Evolutionary conservation across 768 basidiomycete genomes (phyloP).

Genomic region (Epithele typhae): DNA sequence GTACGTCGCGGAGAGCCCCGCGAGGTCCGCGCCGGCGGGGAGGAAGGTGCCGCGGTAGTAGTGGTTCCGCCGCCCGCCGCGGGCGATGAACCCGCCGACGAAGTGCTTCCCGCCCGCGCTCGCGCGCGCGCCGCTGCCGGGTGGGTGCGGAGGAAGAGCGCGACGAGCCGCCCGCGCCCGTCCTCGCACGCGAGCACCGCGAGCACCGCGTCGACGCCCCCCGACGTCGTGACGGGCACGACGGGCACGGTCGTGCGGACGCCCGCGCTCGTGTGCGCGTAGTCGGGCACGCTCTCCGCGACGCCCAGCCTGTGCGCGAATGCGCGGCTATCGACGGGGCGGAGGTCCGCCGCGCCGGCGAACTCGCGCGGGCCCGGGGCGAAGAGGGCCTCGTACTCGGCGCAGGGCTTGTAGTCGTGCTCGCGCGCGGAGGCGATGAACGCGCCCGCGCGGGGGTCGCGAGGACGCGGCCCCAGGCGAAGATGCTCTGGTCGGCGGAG

Average conservation of each 20-base stretch:
- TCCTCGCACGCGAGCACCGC: conserved; percentile 6
- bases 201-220: conserved; percentile 1
- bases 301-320: neutral
- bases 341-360: conserved; percentile 1
- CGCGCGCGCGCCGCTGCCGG: too few species aligned
- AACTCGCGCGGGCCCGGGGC: conserved; percentile 11
- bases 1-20: too few species aligned
- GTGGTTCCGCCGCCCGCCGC: conserved; percentile 1
- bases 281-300: conserved; percentile 3
- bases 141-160: conserved; percentile 6
- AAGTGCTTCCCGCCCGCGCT: neutral
- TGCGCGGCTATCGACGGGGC: neutral
- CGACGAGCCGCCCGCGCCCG: conserved; percentile 1
- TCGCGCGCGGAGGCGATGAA: conserved; percentile 2
- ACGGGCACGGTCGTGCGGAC: conserved; percentile 6
- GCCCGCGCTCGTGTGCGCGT: conserved; percentile 4
- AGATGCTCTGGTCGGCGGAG: neutral
- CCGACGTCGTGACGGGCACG: neutral
- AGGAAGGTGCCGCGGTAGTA: conserved; percentile 8
- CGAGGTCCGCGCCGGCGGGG: too few species aligned
- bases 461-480: conserved; percentile 1
- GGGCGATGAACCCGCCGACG: conserved; percentile 10
- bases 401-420: conserved; percentile 7
- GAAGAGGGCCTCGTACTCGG: conserved; percentile 3
- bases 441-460: neutral